phyloP scores from a whole-genome alignment of 768 basidiomycete genomes.

The Rhizopogon sp. region DNA sequence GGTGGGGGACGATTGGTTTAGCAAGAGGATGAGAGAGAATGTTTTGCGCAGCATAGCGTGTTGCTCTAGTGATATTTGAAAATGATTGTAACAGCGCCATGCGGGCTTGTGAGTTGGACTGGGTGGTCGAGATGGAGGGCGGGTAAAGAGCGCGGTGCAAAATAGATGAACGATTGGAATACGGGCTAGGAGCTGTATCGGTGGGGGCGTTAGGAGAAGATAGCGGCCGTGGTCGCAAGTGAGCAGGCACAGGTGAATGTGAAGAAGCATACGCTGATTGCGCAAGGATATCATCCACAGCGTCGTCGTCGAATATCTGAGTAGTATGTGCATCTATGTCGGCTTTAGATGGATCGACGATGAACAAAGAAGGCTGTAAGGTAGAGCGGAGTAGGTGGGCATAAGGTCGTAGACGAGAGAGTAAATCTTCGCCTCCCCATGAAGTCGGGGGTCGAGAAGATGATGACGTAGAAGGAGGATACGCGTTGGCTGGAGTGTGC shows the following conservation, averaged over 20 bases:
- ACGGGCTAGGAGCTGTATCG: slow-evolving; percentile 39
- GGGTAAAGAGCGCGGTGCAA: slow-evolving; percentile 70
- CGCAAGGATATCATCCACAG: slow-evolving; percentile 81
- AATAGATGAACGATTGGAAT: slow-evolving; percentile 67
- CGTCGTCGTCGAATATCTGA: slow-evolving; percentile 79
- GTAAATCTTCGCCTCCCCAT: slow-evolving; percentile 87
- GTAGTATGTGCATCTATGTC: slow-evolving; percentile 91
- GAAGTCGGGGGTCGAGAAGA: slow-evolving; percentile 41
- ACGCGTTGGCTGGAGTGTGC: slow-evolving; percentile 42
- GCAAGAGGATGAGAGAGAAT: slow-evolving; percentile 94
- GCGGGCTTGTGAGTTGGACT: slow-evolving; percentile 66
- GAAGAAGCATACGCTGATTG: slow-evolving; percentile 74
- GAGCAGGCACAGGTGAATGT: slow-evolving; percentile 79
- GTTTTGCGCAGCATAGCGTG: slow-evolving; percentile 90
- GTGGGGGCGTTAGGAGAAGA: slow-evolving; percentile 30
- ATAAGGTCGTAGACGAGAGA: slow-evolving; percentile 71
- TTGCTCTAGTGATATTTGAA: slow-evolving; percentile 89
- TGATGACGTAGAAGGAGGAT: slow-evolving; percentile 56
- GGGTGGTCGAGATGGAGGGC: slow-evolving; percentile 45
- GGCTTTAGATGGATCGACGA: slow-evolving; percentile 88
- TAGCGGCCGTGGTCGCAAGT: slow-evolving; percentile 69
- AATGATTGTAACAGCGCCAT: slow-evolving; percentile 88
- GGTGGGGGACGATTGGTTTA: slow-evolving; percentile 92
- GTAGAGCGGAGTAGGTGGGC: slow-evolving; percentile 81
- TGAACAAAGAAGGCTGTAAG: slow-evolving; percentile 79